Conservation (phyloP, 805 yeast genomes). For the Saturnispora silvae region DNA sequence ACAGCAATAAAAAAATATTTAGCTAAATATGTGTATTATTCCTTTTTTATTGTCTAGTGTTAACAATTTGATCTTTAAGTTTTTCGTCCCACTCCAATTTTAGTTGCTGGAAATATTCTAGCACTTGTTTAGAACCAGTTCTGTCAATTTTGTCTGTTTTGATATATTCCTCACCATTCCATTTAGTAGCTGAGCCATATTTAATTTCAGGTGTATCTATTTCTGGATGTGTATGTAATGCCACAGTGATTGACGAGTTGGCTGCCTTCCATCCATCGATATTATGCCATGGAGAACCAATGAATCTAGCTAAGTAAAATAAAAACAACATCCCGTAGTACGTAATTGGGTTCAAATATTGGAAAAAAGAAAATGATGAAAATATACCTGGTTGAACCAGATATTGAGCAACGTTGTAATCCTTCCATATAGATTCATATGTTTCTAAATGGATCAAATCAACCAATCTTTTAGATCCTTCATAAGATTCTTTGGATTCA, state of each 20-base stretch:
- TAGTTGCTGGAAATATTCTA: slow-evolving; percentile 47
- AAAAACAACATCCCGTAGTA: slow-evolving; percentile 77
- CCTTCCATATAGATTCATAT: slow-evolving; percentile 35
- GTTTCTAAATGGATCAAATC: slow-evolving; percentile 76
- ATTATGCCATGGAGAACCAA: slow-evolving; percentile 85
- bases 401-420: slow-evolving; percentile 56
- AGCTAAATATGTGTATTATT: neutral
- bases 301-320: slow-evolving; percentile 70
- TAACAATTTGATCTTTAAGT: slow-evolving; percentile 56
- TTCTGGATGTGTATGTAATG: slow-evolving; percentile 41
- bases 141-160: slow-evolving; percentile 44
- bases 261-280: slow-evolving; percentile 86
- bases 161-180: slow-evolving; percentile 56
- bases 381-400: slow-evolving; percentile 92
- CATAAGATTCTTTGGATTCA: slow-evolving; percentile 60
- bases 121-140: slow-evolving; percentile 59
- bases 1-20: neutral
- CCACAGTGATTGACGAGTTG: slow-evolving; percentile 69
- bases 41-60: slow-evolving; percentile 20
- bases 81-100: slow-evolving; percentile 63
- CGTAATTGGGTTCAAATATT: slow-evolving; percentile 66
- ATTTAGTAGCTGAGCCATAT: slow-evolving; percentile 63
- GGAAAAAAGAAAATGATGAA: slow-evolving; percentile 68
- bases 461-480: slow-evolving; percentile 81
- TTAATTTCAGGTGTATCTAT: slow-evolving; percentile 35